phyloP scores from a whole-genome alignment of 495 filamentous ascomycete species.

The Neurospora sp. region DNA sequence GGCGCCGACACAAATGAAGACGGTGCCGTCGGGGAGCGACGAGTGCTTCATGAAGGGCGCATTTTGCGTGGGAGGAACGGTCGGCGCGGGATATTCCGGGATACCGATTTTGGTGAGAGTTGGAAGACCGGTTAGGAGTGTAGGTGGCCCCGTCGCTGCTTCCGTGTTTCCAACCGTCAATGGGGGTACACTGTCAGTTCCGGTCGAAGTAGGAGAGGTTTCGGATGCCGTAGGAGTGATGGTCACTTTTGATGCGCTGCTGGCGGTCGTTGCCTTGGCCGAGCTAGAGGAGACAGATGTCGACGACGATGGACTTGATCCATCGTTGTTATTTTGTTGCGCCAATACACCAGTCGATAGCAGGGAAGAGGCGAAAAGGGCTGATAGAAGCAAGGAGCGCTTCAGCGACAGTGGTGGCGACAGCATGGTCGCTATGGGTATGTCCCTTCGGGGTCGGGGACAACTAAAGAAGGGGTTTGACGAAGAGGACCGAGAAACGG shows the following conservation, averaged over 20 bases:
- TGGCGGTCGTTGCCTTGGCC: not conserved
- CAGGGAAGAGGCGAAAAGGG: constrained; percentile 16
- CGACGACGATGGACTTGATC: constrained; percentile 1
- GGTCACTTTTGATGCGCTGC: not conserved
- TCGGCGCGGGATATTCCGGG: constrained; percentile 48
- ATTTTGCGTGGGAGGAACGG: constrained; percentile 69
- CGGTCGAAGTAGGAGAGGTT: not conserved
- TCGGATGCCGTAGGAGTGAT: not conserved
- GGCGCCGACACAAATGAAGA: constrained; percentile 91
- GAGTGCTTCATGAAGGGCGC: constrained; percentile 95
- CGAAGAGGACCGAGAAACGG: not conserved
- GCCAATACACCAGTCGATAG: constrained; percentile 16
- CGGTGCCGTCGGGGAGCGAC: constrained; percentile 82
- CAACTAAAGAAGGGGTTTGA: not conserved
- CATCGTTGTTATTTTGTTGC: constrained; percentile 17
- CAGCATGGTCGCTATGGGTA: constrained; percentile 12
- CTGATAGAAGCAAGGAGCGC: constrained; percentile 26
- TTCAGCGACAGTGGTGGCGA: constrained; percentile 22
- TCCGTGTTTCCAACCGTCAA: not conserved
- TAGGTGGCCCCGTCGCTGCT: constrained; percentile 10
- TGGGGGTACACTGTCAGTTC: not conserved
- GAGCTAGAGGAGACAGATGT: constrained; percentile 1
- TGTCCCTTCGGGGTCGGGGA: not conserved
- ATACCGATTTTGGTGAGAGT: constrained; percentile 34
- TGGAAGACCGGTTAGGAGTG: constrained; percentile 29